Percentiles rank a stretch among this genome's conserved stretches.
Conservation (phyloP, 805 yeast species). For the Pichia cabralensis region DNA sequence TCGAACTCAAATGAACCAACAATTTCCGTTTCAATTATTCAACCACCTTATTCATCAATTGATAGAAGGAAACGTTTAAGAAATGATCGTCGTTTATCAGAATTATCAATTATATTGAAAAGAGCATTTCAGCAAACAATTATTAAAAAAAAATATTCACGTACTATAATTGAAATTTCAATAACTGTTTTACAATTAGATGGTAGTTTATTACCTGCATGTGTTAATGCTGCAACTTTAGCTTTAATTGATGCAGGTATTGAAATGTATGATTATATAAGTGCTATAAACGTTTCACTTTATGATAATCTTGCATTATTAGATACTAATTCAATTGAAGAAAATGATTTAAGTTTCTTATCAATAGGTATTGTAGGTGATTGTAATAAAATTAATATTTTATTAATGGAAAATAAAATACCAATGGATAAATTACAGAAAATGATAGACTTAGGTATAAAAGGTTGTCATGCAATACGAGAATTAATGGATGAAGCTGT, state of each 20-base stretch:
- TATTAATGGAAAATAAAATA: slow-evolving; percentile 73
- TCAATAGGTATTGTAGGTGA: slow-evolving; percentile 82
- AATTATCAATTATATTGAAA: slow-evolving; percentile 54
- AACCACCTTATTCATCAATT: slow-evolving; percentile 73
- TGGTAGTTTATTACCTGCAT: slow-evolving; percentile 75
- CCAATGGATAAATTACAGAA: slow-evolving; percentile 74
- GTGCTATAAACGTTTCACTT: slow-evolving; percentile 71
- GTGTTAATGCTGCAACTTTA: slow-evolving; percentile 77
- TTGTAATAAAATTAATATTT: slow-evolving; percentile 64
- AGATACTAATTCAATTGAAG: slow-evolving; percentile 78
- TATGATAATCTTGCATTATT: slow-evolving; percentile 68
- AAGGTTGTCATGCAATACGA: slow-evolving; percentile 76
- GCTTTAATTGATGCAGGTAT: slow-evolving; percentile 94
- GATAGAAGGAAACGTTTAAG: slow-evolving; percentile 60
- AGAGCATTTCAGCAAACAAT: slow-evolving; percentile 69
- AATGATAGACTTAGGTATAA: slow-evolving; percentile 70
- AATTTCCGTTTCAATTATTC: slow-evolving; percentile 52
- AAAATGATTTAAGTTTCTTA: slow-evolving; percentile 67
- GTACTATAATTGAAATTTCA: slow-evolving; percentile 69
- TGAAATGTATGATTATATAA: slow-evolving; percentile 83
- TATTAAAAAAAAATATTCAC: slow-evolving; percentile 64
- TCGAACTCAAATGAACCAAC: slow-evolving; percentile 47
- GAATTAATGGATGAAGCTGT: slow-evolving; percentile 82
- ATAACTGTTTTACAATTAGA: slow-evolving; percentile 80
- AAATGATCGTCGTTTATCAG: slow-evolving; percentile 62